Percentiles rank a stretch among this genome's conserved stretches.
phyloP scores from a whole-genome alignment of 495 filamentous ascomycete species.

The Hypoxylon trugodes region DNA sequence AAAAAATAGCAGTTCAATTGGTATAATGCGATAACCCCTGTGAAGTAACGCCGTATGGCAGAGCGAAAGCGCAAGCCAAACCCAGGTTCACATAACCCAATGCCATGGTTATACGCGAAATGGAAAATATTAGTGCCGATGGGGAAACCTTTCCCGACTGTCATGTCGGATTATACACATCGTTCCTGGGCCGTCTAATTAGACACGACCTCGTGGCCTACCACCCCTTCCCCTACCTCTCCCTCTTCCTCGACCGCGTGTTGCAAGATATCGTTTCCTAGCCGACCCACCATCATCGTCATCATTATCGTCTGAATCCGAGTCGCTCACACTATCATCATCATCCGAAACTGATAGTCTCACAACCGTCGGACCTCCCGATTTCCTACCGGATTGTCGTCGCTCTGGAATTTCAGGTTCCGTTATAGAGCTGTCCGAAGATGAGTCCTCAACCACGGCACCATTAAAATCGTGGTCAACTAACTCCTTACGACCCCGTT shows the following conservation, averaged over 20 bases:
- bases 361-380: constrained; percentile 35
- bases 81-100: no score
- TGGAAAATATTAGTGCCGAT: no score
- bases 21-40: no score
- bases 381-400: constrained; percentile 9
- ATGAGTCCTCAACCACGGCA: constrained; percentile 36
- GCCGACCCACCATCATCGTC: constrained; percentile 21
- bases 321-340: constrained; percentile 13
- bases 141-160: no score
- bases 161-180: no score
- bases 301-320: constrained; percentile 24
- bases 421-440: constrained; percentile 33
- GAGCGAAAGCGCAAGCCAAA: no score
- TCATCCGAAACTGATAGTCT: constrained; percentile 25
- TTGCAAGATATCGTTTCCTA: background rate
- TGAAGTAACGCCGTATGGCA: no score
- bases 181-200: no score
- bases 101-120: no score
- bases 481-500: constrained; percentile 29
- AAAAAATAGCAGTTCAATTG: no score
- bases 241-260: constrained; percentile 34
- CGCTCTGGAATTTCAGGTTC: constrained; percentile 15
- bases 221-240: constrained; percentile 26
- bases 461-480: constrained; percentile 47
- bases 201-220: constrained; percentile 13